A percentile compares a stretch with the other conserved stretches of the same genome.
Evolutionary conservation across 768 basidiomycete species (phyloP).

Genomic region (Russula sp.): DNA sequence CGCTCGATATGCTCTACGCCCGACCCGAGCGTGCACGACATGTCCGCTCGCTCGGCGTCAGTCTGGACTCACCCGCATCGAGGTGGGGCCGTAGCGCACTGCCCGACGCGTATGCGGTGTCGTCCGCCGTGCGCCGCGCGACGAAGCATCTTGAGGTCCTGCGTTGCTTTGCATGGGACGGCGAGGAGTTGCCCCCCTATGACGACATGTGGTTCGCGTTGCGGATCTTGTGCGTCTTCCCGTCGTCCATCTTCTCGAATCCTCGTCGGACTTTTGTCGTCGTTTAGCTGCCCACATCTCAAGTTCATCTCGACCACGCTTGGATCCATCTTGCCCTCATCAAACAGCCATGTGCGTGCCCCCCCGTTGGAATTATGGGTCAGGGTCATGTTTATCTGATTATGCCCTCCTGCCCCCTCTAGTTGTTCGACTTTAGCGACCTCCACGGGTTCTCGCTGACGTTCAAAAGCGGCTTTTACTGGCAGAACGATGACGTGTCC

Average conservation of each 20-base stretch:
- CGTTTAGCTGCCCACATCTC: conserved; percentile 56
- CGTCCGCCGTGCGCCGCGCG: conserved; percentile 45
- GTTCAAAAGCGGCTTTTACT: conserved; percentile 58
- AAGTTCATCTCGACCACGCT: conserved; percentile 57
- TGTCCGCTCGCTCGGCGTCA: conserved; percentile 51
- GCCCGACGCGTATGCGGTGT: conserved; percentile 35
- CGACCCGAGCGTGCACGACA: conserved; percentile 59
- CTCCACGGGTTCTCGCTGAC: conserved; percentile 57
- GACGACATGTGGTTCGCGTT: conserved; percentile 79
- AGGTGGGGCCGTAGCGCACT: conserved; percentile 28
- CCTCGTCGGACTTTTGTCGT: background rate
- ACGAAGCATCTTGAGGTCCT: conserved; percentile 57
- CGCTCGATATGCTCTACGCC: conserved; percentile 56
- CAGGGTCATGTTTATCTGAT: background rate
- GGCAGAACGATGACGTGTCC: conserved; percentile 47
- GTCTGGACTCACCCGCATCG: conserved; percentile 30
- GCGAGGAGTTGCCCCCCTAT: conserved; percentile 50
- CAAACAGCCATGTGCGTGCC: conserved; percentile 54
- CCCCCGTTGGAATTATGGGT: background rate
- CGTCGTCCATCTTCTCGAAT: no score
- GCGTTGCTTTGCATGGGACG: conserved; percentile 64
- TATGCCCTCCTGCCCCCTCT: background rate
- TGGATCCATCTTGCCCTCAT: conserved; percentile 51
- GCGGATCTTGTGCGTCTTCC: conserved; percentile 49
- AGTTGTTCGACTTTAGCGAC: conserved; percentile 67